Base-by-base conservation (phyloP, 495 filamentous ascomycete genomes). In the Podospora tetraspora region DNA sequence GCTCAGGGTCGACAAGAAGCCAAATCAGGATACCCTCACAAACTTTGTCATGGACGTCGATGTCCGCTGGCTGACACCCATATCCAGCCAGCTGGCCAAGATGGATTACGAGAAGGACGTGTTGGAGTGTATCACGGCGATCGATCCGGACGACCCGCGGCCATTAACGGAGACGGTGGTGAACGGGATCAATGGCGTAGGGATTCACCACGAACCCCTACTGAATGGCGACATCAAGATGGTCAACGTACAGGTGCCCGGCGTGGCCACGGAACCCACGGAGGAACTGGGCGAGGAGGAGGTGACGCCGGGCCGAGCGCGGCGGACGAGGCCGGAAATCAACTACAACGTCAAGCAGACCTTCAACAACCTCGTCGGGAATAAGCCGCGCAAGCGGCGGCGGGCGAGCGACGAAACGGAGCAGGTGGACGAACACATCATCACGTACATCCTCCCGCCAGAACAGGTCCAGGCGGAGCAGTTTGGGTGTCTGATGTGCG, bases 271-370 rank as follows among this genome's bases (percentile, higher is more conserved):
- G 0, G 71, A 73, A 5, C 34, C 57, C 1, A 32, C 65, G n/a
- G 73, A 75, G 19, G 73, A 73, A 8, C 24, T 69, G 32, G 70
- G 67, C 22, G 73, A 77, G 34, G 77, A 73, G 62, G 71, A 79
- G 29, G 62, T 76, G 24, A 83, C 80, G 37, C 80, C 80, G 11
- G 78, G 75, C 61, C 76, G 81, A 63, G 75, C 78, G 9, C 64
- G 78, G 66, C 77, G 80, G 27, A 68, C 78, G 67, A 74, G 80
- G 66, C 66, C 76, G 52, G 74, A 82, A 74, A 73, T 83, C 65
- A 85, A 83, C 37, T 86, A 86, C 68, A 85, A 86, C 65, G 69
- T 85, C 57, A 84, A 82, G 69, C 68, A 81, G 22, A 72, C 85
- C 32, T 83, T 79, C 73, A 80, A 79, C 66, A 83, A 75, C 60